Conservation (phyloP, 2,329 filamentous ascomycete genomes). For the Lasiodiplodia theobromae region DNA sequence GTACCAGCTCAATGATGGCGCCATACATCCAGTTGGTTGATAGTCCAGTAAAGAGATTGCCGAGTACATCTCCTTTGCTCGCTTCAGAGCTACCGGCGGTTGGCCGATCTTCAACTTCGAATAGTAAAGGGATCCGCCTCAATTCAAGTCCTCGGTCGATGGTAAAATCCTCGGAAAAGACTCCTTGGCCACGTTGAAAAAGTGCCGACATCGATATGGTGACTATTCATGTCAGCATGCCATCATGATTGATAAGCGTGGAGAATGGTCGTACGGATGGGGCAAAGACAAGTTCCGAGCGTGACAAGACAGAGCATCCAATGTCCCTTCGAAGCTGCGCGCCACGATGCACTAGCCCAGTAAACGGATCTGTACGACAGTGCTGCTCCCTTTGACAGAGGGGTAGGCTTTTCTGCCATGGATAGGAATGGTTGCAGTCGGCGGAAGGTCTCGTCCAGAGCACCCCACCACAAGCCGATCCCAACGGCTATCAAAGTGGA, state of each 20-base stretch:
- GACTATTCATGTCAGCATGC: background rate
- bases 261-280: background rate
- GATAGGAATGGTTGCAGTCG: conserved; percentile 36
- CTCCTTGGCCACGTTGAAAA: background rate
- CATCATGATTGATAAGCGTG: background rate
- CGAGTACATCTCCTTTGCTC: background rate
- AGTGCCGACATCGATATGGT: background rate
- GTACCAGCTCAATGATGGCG: conserved; percentile 30
- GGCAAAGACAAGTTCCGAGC: background rate
- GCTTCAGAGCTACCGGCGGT: too few species aligned
- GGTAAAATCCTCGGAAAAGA: background rate
- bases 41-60: conserved; percentile 22
- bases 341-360: background rate
- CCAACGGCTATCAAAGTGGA: conserved; percentile 23
- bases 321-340: background rate
- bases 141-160: background rate
- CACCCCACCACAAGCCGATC: conserved; percentile 37
- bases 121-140: background rate
- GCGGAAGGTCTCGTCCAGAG: conserved; percentile 34
- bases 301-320: background rate
- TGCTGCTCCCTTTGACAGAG: background rate
- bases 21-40: conserved; percentile 33
- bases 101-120: background rate
- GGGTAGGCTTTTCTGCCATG: background rate
- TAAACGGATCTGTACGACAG: background rate